Base-by-base conservation (phyloP, 2,329 filamentous ascomycete genomes). In the Pseudogymnoascus sp. region DNA sequence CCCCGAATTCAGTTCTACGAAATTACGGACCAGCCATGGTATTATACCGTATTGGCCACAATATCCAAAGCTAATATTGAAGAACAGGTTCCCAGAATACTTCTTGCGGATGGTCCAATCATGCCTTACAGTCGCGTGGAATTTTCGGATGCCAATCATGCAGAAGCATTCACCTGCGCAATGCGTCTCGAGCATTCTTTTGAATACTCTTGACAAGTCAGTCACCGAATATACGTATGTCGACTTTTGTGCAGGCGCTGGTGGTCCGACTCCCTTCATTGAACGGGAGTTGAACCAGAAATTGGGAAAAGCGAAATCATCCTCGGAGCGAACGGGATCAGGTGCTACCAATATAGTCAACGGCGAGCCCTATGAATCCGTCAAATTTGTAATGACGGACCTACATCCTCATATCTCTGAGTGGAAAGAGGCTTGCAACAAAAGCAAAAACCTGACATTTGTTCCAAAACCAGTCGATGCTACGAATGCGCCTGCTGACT, bases 231-330 rank as follows among this genome's bases (percentile, higher is more conserved):
- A 87, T 72, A 84, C 81, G 16, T 85, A 88, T 67, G 80, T 92
- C 64, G 89, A 92, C 74, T 89, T 91, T 73, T 90, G 88, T 71
- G 86, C 88, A 2, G 89, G 89, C 59, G 86, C 81, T 12, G 89
- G 89, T 39, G 88, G 88, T 0, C 87, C 87, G 0, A 89, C 85
- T 1, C 86, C 86, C 0, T 76, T 75, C 38, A 84, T 89, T 58
- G 86, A 88, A 71, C 76, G 74, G 9, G 74, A 79, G 41, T 70
- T 89, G 64, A 89, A 89, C 71, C 64, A 69, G 54, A 71, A 74
- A 65, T 70, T 78, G 35, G 50, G 61, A 33, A 58, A 65, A 6
- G 18, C 60, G 9, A 64, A 65, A 25, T 64, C 65, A 9, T 60
- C 67, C 2, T 65, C 61, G 8, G 60, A 64, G 3, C 14, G 2